Percentiles rank a stretch among this genome's conserved stretches.
These are phyloP conservation scores for Aspergillus campestris DNA, from an alignment of 495 filamentous ascomycete species.

Conservation along the genomic window DNA sequence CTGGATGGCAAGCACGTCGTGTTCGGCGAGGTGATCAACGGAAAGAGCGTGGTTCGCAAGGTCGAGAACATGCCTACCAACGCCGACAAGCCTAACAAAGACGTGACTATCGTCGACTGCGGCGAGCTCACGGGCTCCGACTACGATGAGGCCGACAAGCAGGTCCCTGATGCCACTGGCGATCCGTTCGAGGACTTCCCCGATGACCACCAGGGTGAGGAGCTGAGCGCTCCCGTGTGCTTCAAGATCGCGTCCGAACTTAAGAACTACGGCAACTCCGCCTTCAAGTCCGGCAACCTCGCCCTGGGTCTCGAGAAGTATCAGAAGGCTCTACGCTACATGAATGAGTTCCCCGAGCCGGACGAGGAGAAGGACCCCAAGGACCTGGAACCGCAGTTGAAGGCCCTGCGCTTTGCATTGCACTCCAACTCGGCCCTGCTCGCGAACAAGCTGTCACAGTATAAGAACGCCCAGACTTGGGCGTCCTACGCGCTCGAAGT, in stretches of 20 bases:
- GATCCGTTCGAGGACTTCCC: constrained; percentile 96
- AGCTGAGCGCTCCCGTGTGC: constrained; percentile 46
- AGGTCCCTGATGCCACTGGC: constrained; percentile 67
- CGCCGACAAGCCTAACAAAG: constrained; percentile 68
- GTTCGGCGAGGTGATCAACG: constrained; percentile 57
- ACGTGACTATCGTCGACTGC: constrained; percentile 74
- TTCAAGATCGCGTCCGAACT: constrained; percentile 72
- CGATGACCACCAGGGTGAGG: constrained; percentile 66
- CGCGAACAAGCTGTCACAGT: constrained; percentile 69
- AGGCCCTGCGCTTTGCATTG: constrained; percentile 64
- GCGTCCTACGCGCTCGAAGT: constrained; percentile 70
- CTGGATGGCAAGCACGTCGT: constrained; percentile 88
- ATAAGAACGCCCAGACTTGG: constrained; percentile 55
- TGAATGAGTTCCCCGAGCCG: constrained; percentile 76
- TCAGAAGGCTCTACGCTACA: constrained; percentile 91
- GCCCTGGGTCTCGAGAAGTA: constrained; percentile 81
- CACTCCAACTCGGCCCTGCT: constrained; percentile 73
- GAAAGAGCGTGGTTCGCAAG: constrained; percentile 83
- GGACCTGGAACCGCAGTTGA: constrained; percentile 57
- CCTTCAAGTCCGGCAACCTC: constrained; percentile 73
- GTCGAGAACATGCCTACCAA: constrained; percentile 81
- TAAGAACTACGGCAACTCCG: constrained; percentile 86
- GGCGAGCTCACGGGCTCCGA: constrained; percentile 71
- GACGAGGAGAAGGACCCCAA: constrained; percentile 58
- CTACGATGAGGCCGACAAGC: constrained; percentile 51